Base-by-base conservation (phyloP, 257 asterid genomes). In the Solanum clarkiae region DNA sequence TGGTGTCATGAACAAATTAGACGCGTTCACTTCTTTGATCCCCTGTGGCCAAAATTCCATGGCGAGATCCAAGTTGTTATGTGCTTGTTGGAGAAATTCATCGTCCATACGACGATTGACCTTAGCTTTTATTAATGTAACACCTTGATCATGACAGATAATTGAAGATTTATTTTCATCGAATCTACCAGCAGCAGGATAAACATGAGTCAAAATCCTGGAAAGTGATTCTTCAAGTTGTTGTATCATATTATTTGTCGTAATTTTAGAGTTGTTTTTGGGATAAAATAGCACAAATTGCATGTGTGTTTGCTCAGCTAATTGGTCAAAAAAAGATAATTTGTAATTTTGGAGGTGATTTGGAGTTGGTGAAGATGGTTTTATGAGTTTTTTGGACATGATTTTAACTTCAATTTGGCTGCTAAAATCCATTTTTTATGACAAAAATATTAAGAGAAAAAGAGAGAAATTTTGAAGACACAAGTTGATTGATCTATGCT, bases 271-370 rank as follows among this genome's bases (percentile, higher is more conserved):
- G 11, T 56, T 66, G 8, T 15, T 55, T 16, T 55, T 20, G 29
- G 87, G 89, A 81, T 74, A 90, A 60, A 90, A 87, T 62, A 90
- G 82, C 22, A 92, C 75, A 5, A 87, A 86, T 12, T 88, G 90
- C 45, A 15, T 15, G 32, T 29, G 74, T 14, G 74, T 29, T 29
- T 66, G 16, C n/a, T 66, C 74, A 57, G 92, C 81, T n/a, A 88
- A 24, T 54, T 92, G 91, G 53, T 89, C 93, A 0, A 92, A 89
- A 2, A 89, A 88, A 12, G 93, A 92, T 9, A 88, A 84, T 13
- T 83, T 89, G 13, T 81, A 85, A 9, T 24, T 44, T 18, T 24
- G 68, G 12, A 84, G 87, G 69, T 89, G 85, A 45, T 80, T 45
- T 5, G 92, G 91, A n/a, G 93, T 90, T 32, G 56, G 20, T 5